phyloP scores from a whole-genome alignment of 75 land plant species.

The Chamaecyparis obtusa region DNA sequence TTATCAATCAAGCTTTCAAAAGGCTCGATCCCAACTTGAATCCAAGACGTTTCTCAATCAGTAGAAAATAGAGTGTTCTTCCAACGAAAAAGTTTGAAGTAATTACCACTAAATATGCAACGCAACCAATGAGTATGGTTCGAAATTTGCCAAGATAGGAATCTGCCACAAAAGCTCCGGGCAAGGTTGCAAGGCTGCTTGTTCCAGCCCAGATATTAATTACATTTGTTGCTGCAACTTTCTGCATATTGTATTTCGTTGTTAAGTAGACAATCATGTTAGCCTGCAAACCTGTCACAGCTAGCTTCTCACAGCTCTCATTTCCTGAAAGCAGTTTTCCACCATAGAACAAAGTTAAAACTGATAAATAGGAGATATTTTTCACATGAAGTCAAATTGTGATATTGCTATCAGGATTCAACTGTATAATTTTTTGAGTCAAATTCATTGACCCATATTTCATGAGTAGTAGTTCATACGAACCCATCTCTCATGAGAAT shows the following conservation, averaged over 20 bases:
- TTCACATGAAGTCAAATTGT: too few species aligned
- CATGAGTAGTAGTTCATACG: too few species aligned
- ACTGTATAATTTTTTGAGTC: too few species aligned
- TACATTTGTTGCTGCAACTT: conserved; percentile 45
- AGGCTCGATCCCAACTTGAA: conserved; percentile 5
- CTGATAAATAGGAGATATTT: too few species aligned
- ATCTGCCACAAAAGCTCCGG: conserved; percentile 71
- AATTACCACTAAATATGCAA: conserved; percentile 32
- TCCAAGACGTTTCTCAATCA: not conserved
- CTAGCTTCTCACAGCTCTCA: conserved; percentile 68
- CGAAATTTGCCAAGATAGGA: conserved; percentile 56
- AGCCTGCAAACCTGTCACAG: conserved; percentile 38
- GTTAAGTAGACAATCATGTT: conserved; percentile 56
- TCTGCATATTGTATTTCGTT: conserved; percentile 39
- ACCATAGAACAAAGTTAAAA: too few species aligned
- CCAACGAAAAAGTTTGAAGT: not conserved
- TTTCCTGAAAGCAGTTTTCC: conserved; percentile 31
- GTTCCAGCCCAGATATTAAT: conserved; percentile 59
- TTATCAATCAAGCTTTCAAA: conserved; percentile 30
- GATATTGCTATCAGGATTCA: too few species aligned
- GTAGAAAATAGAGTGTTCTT: not conserved
- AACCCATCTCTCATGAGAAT: too few species aligned
- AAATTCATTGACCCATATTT: too few species aligned
- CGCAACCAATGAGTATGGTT: conserved; percentile 43
- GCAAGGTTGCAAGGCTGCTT: conserved; percentile 45